Evolutionary conservation across 495 filamentous ascomycete genomes (phyloP).

Genomic region (Pseudomonodictys pantanalensis): DNA sequence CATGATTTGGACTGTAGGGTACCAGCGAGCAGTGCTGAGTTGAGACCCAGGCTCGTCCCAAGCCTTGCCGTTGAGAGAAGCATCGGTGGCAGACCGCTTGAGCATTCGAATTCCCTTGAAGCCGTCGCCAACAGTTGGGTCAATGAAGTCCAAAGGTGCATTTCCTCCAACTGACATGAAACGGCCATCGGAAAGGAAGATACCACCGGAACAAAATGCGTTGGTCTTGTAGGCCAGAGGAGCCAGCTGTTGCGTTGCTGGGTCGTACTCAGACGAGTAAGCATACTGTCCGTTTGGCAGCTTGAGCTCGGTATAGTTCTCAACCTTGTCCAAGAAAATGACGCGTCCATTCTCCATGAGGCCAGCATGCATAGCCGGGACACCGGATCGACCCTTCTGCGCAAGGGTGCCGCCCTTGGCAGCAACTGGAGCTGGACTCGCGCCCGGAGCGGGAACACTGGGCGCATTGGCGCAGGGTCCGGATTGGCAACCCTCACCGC

Average conservation of each 20-base stretch:
- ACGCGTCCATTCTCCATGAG: conserved; percentile 59
- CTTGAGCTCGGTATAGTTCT: conserved; percentile 58
- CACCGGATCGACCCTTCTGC: conserved; percentile 54
- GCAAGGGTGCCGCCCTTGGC: conserved; percentile 48
- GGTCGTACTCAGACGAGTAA: conserved; percentile 61
- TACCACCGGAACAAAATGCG: conserved; percentile 61
- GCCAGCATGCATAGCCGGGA: conserved; percentile 63
- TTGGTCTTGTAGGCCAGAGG: conserved; percentile 57
- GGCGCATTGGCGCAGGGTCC: conserved; percentile 41
- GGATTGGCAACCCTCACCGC: conserved; percentile 48
- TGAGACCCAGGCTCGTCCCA: conserved; percentile 60
- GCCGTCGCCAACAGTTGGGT: conserved; percentile 58
- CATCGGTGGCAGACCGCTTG: conserved; percentile 49
- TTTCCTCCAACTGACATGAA: conserved; percentile 58
- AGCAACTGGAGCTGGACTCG: conserved; percentile 37
- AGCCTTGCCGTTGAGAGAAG: conserved; percentile 47
- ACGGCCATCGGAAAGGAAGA: conserved; percentile 57
- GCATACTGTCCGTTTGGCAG: conserved; percentile 55
- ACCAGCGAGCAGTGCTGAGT: conserved; percentile 56
- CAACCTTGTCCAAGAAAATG: conserved; percentile 62
- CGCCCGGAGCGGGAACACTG: conserved; percentile 33
- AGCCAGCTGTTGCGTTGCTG: conserved; percentile 47
- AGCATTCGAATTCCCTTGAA: conserved; percentile 58
- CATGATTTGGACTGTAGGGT: conserved; percentile 58
- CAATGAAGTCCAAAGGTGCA: conserved; percentile 52